Evolutionary conservation across 805 yeast genomes (phyloP).

Genomic region (Komagataella pseudopastoris): DNA sequence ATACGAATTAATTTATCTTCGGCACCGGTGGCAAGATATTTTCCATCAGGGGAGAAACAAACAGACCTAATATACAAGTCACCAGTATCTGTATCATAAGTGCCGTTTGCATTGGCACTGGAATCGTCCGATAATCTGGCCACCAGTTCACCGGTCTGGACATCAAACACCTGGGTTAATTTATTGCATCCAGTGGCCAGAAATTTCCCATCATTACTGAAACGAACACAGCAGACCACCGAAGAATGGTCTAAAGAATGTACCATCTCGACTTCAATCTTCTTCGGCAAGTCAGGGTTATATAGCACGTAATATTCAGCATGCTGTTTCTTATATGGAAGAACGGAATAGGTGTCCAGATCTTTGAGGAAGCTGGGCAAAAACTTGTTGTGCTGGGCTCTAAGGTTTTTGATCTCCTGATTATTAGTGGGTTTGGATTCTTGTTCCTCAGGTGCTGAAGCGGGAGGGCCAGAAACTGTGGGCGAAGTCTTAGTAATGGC

Average conservation of each 20-base stretch:
- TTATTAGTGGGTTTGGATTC: background rate
- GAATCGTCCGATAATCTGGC: conserved; percentile 80
- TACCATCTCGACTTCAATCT: conserved; percentile 75
- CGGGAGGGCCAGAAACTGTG: conserved; percentile 9
- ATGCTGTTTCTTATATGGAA: conserved; percentile 69
- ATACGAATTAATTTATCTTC: conserved; percentile 85
- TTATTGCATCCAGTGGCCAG: conserved; percentile 96
- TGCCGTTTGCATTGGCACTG: conserved; percentile 22
- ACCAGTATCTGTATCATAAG: conserved; percentile 50
- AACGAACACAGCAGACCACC: conserved; percentile 93
- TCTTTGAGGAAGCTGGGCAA: conserved; percentile 74
- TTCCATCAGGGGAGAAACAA: conserved; percentile 92
- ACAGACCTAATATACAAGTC: conserved; percentile 92
- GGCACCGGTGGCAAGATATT: conserved; percentile 87
- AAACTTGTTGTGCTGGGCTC: conserved; percentile 51
- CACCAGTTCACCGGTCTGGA: conserved; percentile 79
- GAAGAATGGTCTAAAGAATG: conserved; percentile 87
- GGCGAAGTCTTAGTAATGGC: conserved; percentile 8
- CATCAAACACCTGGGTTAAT: conserved; percentile 88
- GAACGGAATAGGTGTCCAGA: conserved; percentile 65
- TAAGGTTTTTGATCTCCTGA: conserved; percentile 3
- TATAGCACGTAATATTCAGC: conserved; percentile 80
- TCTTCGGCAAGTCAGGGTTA: conserved; percentile 72
- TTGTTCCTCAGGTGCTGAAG: conserved; percentile 1
- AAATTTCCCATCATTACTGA: conserved; percentile 81